phyloP scores from a whole-genome alignment of 257 asterid species.

The Salvia miltiorrhiza region DNA sequence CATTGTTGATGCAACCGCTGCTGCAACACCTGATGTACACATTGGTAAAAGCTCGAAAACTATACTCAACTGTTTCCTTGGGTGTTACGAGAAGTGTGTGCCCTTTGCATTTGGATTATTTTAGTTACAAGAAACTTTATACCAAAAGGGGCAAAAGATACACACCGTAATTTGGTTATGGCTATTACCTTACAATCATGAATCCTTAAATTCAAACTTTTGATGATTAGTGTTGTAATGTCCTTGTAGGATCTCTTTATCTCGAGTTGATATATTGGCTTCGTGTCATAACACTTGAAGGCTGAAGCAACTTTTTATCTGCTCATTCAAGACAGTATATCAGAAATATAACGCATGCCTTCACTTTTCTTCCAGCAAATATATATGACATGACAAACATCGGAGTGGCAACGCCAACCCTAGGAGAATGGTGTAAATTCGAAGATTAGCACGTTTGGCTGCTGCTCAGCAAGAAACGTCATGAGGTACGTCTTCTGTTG shows the following conservation, averaged over 20 bases:
- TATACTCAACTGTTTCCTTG: background rate
- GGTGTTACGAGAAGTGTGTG: background rate
- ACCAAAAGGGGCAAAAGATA: background rate
- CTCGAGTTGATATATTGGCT: background rate
- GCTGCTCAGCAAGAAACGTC: background rate
- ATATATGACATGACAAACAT: constrained; percentile 62
- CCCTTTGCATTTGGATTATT: background rate
- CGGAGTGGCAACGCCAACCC: constrained; percentile 60
- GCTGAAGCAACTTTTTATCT: background rate
- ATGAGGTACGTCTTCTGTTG: background rate
- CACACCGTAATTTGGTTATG: background rate
- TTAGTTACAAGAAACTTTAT: background rate
- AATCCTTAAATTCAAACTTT: background rate
- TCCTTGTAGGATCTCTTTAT: background rate
- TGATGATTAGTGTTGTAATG: background rate
- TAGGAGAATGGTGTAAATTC: constrained; percentile 60
- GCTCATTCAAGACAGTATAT: background rate
- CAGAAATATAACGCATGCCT: background rate
- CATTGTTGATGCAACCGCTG: constrained; percentile 82
- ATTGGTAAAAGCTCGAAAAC: constrained; percentile 37
- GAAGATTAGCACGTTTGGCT: background rate
- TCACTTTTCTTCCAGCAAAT: constrained; percentile 47
- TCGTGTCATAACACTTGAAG: too few relatives aligned
- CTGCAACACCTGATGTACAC: constrained; percentile 79
- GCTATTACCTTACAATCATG: background rate